Base-by-base conservation (phyloP, 2,329 filamentous ascomycete species). In the Cephalotrichum gorgonifer region DNA sequence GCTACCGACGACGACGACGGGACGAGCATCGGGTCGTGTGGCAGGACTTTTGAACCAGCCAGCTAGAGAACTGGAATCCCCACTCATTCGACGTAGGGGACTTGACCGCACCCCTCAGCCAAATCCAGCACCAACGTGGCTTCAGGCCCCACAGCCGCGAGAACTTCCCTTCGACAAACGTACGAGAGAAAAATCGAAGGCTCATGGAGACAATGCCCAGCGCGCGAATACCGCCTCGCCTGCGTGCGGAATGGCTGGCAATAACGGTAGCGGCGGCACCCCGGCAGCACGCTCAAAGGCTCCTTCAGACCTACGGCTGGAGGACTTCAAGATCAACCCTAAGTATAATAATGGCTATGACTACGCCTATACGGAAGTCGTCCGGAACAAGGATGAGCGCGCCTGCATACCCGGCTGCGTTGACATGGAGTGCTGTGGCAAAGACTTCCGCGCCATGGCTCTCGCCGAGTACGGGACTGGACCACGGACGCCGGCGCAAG, bases 251-350 rank as follows among this genome's bases (percentile, higher is more conserved):
- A 31, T 38, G 22, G n/a, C 23, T 9, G 26, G 25, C 6, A 43
- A 44, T 22, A 20, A 9, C 11, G 17, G 17, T 20, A 20, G 35
- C 35, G 35, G 35, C 35, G 12, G 17, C 7, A 9, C 17, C 35
- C n/a, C 41, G 14, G 15, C 47, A 23, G 41, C 22, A 7, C 35
- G 35, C n/a, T 39, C 35, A 20, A 39, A 20, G 12, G 75, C 81
- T 1, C 54, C 81, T 3, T 65, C 72, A 1, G 68, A 75, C 30
- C 73, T 95, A 12, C 68, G 68, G 14, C 68, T 85, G 1, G 76
- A 79, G 12, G 84, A 95, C 64, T 96, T 95, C 71, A 91, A 84
- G 61, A 72, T 93, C 56, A 95, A 95, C 54, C 83, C 87, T 0
- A 68, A 70, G 4, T 75, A 72, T 55, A 91, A 90, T 54, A 75